Percentiles rank a stretch among this genome's conserved stretches.
Evolutionary conservation across 2,329 filamentous ascomycete species (phyloP).

Genomic region (Ustulina deusta): DNA sequence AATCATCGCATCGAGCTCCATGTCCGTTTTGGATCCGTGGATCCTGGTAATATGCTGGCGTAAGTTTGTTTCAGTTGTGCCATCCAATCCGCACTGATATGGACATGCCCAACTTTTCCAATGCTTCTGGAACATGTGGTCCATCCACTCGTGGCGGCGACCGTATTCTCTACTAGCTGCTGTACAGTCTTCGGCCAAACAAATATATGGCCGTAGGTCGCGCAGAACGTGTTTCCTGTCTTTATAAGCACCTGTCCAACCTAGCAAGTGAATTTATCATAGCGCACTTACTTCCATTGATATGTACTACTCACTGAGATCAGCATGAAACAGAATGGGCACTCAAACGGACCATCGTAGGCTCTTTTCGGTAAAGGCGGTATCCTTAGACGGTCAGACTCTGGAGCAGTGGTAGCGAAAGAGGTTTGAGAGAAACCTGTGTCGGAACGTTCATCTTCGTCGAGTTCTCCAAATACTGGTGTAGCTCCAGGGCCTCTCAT

Average conservation of each 20-base stretch:
- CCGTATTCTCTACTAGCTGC: slow-evolving; percentile 41
- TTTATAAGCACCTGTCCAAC: background rate
- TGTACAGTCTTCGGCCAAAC: slow-evolving; percentile 48
- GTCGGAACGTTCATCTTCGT: slow-evolving; percentile 44
- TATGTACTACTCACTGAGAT: slow-evolving; percentile 45
- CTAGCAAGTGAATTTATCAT: background rate
- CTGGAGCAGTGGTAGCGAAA: slow-evolving; percentile 45
- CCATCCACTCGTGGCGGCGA: slow-evolving; percentile 43
- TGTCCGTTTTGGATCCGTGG: slow-evolving; percentile 15
- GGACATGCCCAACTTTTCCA: slow-evolving; percentile 45
- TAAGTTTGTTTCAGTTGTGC: slow-evolving; percentile 13
- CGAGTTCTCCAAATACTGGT: slow-evolving; percentile 26
- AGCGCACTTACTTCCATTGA: slow-evolving; percentile 50
- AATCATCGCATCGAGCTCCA: slow-evolving; percentile 23
- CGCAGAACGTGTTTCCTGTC: slow-evolving; percentile 52
- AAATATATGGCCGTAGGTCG: slow-evolving; percentile 56
- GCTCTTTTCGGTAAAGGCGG: slow-evolving; percentile 46
- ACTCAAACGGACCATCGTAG: slow-evolving; percentile 51
- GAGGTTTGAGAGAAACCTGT: slow-evolving; percentile 48
- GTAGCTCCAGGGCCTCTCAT: slow-evolving; percentile 31
- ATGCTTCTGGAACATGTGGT: slow-evolving; percentile 44
- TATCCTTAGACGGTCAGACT: slow-evolving; percentile 31
- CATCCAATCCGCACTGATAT: slow-evolving; percentile 34
- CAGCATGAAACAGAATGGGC: slow-evolving; percentile 56
- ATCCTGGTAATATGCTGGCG: slow-evolving; percentile 1